Base-by-base conservation (phyloP, 148 eudicot species). In the Spergularia marina region DNA sequence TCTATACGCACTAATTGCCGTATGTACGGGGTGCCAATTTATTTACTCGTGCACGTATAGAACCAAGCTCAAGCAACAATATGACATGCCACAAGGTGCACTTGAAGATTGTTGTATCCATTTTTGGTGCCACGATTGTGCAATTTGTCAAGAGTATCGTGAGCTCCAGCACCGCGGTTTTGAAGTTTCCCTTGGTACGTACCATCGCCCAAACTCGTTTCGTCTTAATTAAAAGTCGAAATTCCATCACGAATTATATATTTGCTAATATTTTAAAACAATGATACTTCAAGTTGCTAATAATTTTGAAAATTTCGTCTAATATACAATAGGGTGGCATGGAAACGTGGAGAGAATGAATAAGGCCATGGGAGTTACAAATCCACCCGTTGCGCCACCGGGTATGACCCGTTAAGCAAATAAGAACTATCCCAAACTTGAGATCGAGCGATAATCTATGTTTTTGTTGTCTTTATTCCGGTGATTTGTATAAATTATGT, bases 91-190 rank as follows among this genome's bases (percentile, higher is more conserved):
- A 3, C 78, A 75, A 18, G 56, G 53, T 9, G 17, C 53, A 4
- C 60, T 63, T 25, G 71, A 20, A 4, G 85, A 87, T 60, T 79
- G 76, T 30, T 74, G 87, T 39, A 56, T 59, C 9, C 86, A 83
- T 72, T 75, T 70, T 3, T 83, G 75, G 74, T 84, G 86, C 18
- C 77, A 68, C 65, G 18, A 61, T 10, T 84, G 87, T 57, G 84
- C 87, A 62, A 70, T 82, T 40, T 76, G 83, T 63, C 87, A 84
- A 41, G 84, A 84, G 62, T 78, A 78, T 23, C 87, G 87, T n/a
- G 84, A 81, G 67, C 78, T 84, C 10, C 75, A 81, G 73, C 72
- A 30, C 14, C 87, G 71, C 5, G 87, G 87, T 53, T 80, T 40
- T 47, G 74, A 82, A 14, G 57, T 30, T 36, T 12, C 79, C 10